phyloP scores from a whole-genome alignment of 441 rosid genomes.

The Adansonia gregorii region DNA sequence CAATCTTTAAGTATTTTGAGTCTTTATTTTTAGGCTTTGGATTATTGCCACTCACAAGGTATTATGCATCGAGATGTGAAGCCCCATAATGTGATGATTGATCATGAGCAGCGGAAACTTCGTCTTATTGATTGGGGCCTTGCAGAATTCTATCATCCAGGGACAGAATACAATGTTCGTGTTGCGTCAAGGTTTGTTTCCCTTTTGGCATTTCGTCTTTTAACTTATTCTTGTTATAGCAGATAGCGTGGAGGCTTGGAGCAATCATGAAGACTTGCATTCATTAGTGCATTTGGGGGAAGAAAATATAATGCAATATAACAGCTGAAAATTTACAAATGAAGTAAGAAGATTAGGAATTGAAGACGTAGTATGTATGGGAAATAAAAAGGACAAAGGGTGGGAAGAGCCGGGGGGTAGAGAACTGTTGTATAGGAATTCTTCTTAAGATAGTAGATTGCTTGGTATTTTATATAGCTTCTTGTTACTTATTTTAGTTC shows the following conservation, averaged over 20 bases:
- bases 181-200: constrained; percentile 88
- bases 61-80: constrained; percentile 99
- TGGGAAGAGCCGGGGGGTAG: neutral
- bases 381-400: neutral
- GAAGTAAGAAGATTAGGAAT: neutral
- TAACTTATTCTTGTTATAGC: too few species aligned
- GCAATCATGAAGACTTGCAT: too few species aligned
- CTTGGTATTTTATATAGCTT: neutral
- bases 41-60: constrained; percentile 95
- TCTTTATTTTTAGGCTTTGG: constrained; percentile 72
- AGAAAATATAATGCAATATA: neutral
- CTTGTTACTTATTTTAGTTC: neutral
- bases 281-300: neutral
- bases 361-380: neutral
- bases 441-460: neutral
- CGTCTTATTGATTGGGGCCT: constrained; percentile 98
- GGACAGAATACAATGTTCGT: constrained; percentile 94
- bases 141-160: constrained; percentile 98
- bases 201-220: neutral
- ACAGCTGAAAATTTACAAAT: neutral
- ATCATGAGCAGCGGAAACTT: constrained; percentile 92
- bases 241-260: too few species aligned
- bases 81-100: constrained; percentile 99
- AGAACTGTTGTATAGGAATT: neutral
- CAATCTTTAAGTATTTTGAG: constrained; percentile 9